Base-by-base conservation (phyloP, 306 rosid genomes). In the Comarum palustre region DNA sequence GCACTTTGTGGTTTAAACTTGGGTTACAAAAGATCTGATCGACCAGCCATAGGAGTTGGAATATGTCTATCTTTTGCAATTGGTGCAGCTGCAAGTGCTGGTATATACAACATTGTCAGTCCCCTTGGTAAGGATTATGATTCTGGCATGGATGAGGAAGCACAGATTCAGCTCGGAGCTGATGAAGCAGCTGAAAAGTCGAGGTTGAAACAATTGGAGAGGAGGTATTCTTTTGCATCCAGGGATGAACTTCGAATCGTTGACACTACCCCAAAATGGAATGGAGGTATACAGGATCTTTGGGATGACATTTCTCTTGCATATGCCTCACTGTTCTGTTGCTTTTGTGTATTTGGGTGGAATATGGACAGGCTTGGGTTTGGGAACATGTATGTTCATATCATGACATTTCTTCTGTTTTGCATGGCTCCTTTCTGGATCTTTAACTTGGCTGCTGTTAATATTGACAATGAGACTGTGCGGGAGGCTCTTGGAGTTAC, bases 371-470 rank as follows among this genome's bases (percentile, higher is more conserved):
- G 96, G 65, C 97, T 91, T 58, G 96, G 96, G 20, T 94, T 94
- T 68, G 98, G 98, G 51, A 94, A 94, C 82, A 85, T 91, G 95
- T 94, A 86, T 80, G 98, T 91, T 48, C 98, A 94, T 55, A 89
- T 91, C 29, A 89, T 89, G 4, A 94, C 97, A 34, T 94, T 94
- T 78, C 22, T 84, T 70, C 90, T 94, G 51, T 89, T 91, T 69
- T 94, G 97, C 69, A 65, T 80, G 85, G 98, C 98, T 59, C 98
- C 98, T 45, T 94, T 91, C 83, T 94, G 92, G 94, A 89, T 94
- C 62, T 91, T 94, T 54, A 74, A 31, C 77, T 83, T 89, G 81
- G 98, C 97, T 68, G 91, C 98, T 0, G 98, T 86, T 73, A 94
- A 91, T 78, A 85, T 94, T 52, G 91, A 91, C 58, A 81, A 89